Evolutionary conservation across 83 land plant genomes (phyloP).

Genomic region (Diphasiastrum complanatum): DNA sequence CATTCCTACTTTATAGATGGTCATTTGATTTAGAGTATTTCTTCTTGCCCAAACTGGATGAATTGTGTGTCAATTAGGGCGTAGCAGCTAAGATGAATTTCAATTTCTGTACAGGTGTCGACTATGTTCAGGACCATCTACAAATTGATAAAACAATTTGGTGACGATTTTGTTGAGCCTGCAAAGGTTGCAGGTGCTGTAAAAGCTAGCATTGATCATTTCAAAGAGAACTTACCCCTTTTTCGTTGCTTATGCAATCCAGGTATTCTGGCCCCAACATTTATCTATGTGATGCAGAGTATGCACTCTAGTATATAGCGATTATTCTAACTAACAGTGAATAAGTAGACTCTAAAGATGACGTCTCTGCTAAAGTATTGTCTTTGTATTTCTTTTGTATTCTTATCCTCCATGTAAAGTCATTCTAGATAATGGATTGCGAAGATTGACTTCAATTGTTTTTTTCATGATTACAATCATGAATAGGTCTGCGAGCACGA

Average conservation of each 20-base stretch:
- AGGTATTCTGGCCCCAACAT: too few relatives aligned
- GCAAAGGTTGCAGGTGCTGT: conserved; percentile 33
- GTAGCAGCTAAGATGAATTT: not conserved
- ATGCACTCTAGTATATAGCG: too few relatives aligned
- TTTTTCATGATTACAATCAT: not conserved
- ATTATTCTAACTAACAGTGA: too few relatives aligned
- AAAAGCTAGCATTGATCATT: conserved; percentile 25
- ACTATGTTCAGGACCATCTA: conserved; percentile 29
- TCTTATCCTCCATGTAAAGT: not conserved
- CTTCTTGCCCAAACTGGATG: too few relatives aligned
- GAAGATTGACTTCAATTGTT: not conserved
- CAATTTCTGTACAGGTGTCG: conserved; percentile 18
- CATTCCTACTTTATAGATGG: too few relatives aligned
- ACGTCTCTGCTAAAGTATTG: too few relatives aligned
- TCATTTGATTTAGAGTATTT: too few relatives aligned
- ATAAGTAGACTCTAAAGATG: too few relatives aligned
- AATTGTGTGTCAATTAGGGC: too few relatives aligned
- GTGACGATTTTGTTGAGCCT: conserved; percentile 29
- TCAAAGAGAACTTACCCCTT: conserved; percentile 36
- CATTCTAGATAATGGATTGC: not conserved
- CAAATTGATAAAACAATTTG: conserved; percentile 33
- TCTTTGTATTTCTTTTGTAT: not conserved
- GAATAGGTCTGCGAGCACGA: conserved; percentile 29
- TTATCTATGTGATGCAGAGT: too few relatives aligned
- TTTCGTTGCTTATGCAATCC: conserved; percentile 38